Base-by-base conservation (phyloP, 805 yeast species). In the Candida caryicola region DNA sequence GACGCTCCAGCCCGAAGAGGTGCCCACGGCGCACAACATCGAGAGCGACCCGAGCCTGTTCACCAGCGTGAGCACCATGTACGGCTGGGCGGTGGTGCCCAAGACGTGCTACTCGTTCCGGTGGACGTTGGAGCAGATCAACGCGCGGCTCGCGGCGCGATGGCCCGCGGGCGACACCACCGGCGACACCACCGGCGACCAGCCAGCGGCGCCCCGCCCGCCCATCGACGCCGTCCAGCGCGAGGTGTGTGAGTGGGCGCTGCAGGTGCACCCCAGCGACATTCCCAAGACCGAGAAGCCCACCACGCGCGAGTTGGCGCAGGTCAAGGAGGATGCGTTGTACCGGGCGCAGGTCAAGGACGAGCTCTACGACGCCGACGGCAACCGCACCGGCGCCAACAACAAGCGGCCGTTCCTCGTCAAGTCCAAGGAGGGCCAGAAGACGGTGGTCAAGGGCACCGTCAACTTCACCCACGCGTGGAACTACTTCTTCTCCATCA, bases 381-480 rank as follows among this genome's bases (percentile, higher is more conserved):
- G 38, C 23, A 23, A 15, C 19, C 15, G 32, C 34, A 23, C 16
- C 33, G 21, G 26, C n/a, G 23, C 39, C 15, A 33, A 43, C 10
- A 16, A 25, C 31, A 36, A 37, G 27, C n/a, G 23, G 15, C 17
- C 33, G 26, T 18, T 21, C 13, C 14, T 17, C n/a, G 17, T 23
- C 25, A 36, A 35, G n/a, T 17, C 39, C 17, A 42, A 38, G 29
- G 33, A 33, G 29, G 34, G 38, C 10, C 36, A 34, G 18, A 41
- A 37, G 33, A 29, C 43, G 31, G 29, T 48, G 29, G 33, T 44
- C 31, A 23, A 28, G 8, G 47, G 42, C 32, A 25, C 55, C 28
- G 40, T 64, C 23, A 55, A 57, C 10, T 47, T 52, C 40, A 56
- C 56, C 17, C 59, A 64, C 38, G 69, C 69, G 1, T 64, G 69